Conservation (phyloP, 164 flowering plant genomes). For the Piper longum region DNA sequence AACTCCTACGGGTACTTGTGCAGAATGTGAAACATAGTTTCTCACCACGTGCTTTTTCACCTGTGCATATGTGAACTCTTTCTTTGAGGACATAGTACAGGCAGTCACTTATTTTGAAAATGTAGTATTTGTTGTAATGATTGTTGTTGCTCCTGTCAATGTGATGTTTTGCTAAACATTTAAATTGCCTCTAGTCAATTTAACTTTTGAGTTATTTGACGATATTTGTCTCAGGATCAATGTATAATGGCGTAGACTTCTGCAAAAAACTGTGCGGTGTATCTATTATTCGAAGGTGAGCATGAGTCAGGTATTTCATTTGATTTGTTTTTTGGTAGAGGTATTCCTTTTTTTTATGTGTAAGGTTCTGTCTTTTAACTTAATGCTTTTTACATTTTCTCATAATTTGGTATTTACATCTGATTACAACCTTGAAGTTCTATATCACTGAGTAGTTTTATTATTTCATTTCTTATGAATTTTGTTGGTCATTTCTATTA, state of each 20-base stretch:
- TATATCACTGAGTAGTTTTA: too few relatives aligned
- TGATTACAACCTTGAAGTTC: too few relatives aligned
- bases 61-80: not conserved
- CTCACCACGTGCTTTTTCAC: not conserved
- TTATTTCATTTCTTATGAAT: too few relatives aligned
- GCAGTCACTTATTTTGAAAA: not conserved
- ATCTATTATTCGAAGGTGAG: slow-evolving; percentile 86
- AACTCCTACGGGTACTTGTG: slow-evolving; percentile 79
- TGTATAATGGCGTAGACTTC: slow-evolving; percentile 91
- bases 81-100: not conserved
- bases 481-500: too few relatives aligned
- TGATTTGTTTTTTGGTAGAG: not conserved
- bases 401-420: too few relatives aligned
- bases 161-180: not conserved
- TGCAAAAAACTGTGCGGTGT: slow-evolving; percentile 97
- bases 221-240: slow-evolving; percentile 47
- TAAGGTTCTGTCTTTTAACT: not conserved
- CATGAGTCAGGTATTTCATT: not conserved
- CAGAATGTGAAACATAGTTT: not conserved
- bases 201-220: not conserved
- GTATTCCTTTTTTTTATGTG: not conserved
- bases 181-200: not conserved
- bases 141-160: too few relatives aligned
- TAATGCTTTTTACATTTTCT: not conserved
- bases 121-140: too few relatives aligned